These are phyloP conservation scores for Xylaria cubensis DNA, from an alignment of 495 filamentous ascomycete species.

Conservation along the genomic window DNA sequence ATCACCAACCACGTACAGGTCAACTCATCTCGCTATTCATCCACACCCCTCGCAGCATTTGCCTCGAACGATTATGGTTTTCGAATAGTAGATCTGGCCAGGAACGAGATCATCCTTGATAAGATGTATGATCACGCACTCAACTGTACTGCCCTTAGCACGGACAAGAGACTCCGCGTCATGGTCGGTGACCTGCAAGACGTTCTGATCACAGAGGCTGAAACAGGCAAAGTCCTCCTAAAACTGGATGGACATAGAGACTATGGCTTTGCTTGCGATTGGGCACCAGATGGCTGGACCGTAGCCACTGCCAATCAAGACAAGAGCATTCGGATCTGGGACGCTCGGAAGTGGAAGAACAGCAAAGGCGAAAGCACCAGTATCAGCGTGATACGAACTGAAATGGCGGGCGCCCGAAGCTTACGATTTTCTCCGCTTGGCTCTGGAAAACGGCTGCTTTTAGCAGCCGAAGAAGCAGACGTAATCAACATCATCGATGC, in stretches of 20 bases:
- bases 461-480: slow-evolving; percentile 86
- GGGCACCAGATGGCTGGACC: slow-evolving; percentile 87
- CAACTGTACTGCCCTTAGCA: slow-evolving; percentile 85
- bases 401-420: slow-evolving; percentile 79
- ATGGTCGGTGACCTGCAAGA: slow-evolving; percentile 65
- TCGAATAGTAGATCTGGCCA: slow-evolving; percentile 74
- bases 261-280: slow-evolving; percentile 88
- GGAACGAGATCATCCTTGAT: slow-evolving; percentile 67
- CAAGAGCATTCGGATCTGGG: slow-evolving; percentile 82
- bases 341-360: slow-evolving; percentile 74
- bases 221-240: slow-evolving; percentile 54
- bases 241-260: slow-evolving; percentile 75
- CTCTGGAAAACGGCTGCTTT: slow-evolving; percentile 72
- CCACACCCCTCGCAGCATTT: slow-evolving; percentile 73
- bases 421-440: slow-evolving; percentile 84
- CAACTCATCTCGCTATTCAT: slow-evolving; percentile 63
- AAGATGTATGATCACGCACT: slow-evolving; percentile 70
- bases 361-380: slow-evolving; percentile 50
- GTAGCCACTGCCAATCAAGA: slow-evolving; percentile 94
- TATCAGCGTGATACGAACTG: slow-evolving; percentile 70
- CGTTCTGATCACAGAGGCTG: slow-evolving; percentile 58
- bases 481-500: slow-evolving; percentile 81
- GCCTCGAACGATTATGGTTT: slow-evolving; percentile 83
- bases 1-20: slow-evolving; percentile 91
- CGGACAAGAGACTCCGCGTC: slow-evolving; percentile 79